phyloP scores from a whole-genome alignment of 306 rosid genomes.

The Casuarina equisetifolia region DNA sequence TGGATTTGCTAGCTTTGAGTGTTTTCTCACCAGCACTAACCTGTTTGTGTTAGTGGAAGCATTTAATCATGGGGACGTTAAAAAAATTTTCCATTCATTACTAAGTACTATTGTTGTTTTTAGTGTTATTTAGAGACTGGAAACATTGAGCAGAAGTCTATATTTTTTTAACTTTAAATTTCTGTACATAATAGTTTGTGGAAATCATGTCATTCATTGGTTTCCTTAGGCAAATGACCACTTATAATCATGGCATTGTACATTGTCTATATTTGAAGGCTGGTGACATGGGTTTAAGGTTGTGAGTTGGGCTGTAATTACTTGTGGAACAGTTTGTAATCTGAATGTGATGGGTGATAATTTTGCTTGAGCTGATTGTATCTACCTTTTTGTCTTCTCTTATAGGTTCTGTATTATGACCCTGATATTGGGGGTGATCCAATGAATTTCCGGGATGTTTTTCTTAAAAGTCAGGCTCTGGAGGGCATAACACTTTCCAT shows the following conservation, averaged over 20 bases:
- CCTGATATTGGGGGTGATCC: slow-evolving; percentile 86
- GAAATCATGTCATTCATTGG: background rate
- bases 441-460: slow-evolving; percentile 79
- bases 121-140: background rate
- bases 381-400: slow-evolving; percentile 30
- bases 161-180: background rate
- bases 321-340: slow-evolving; percentile 4
- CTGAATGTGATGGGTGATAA: slow-evolving; percentile 3
- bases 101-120: background rate
- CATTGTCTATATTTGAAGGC: background rate
- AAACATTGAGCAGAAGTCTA: background rate
- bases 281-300: background rate
- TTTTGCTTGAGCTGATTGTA: slow-evolving; percentile 18
- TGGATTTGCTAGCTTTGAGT: background rate
- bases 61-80: background rate
- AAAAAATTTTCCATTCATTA: background rate
- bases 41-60: background rate
- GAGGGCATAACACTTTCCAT: slow-evolving; percentile 91
- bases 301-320: slow-evolving; percentile 11
- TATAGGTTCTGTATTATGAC: slow-evolving; percentile 77
- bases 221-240: background rate
- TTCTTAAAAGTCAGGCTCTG: slow-evolving; percentile 94
- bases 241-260: background rate
- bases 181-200: background rate
- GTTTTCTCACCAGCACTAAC: background rate